Base-by-base conservation (phyloP, 495 filamentous ascomycete genomes). In the Astrothelium subdiscretum region DNA sequence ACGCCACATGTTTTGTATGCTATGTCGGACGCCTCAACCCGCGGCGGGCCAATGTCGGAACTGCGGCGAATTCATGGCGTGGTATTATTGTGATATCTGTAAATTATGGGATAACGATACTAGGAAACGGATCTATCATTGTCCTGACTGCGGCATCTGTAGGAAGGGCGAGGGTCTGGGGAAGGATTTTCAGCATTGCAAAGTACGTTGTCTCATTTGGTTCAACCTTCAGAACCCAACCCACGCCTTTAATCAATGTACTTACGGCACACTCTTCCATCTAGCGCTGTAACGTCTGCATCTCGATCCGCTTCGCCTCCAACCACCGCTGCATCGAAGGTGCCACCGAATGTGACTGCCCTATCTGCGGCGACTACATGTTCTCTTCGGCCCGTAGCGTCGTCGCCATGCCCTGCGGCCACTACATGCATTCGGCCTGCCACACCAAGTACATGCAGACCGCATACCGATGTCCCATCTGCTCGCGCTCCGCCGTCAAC, bases 361-460 rank as follows among this genome's bases (percentile, higher is more conserved):
- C 94, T n/a, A 97, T 99, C 63, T 99, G 94, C 71, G 89, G 90
- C 27, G 91, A 96, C 58, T 96, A 96, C 71, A 89, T 99, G 84
- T 97, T 97, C 72, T 91, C 86, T n/a, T 97, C 94, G 22, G 85
- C 89, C 0, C 81, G 85, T 62, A 83, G 85, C 1, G 91, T 99
- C 10, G 90, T 96, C 38, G 95, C 95, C 70, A 91, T 99, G 87
- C 83, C 84, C 48, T 99, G 94, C 73, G 95, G 95, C 10, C 94
- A 99, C 73, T 94, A 91, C 72, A 94, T 99, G 66, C 94, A 99
- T 71, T 81, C 85, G 62, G 81, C 81, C 63, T 99, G 94, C 75
- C 89, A 94, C 69, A 81, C 86, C 32, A 83, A 90, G 66, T 87
- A 95, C 69, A 90, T 90, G 77, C 86, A 88, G 66, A 82, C 80